Percentiles rank a stretch among this genome's conserved stretches.
phyloP scores from a whole-genome alignment of 1,139 yeast genomes.

The Meyerozyma smithsonii region DNA sequence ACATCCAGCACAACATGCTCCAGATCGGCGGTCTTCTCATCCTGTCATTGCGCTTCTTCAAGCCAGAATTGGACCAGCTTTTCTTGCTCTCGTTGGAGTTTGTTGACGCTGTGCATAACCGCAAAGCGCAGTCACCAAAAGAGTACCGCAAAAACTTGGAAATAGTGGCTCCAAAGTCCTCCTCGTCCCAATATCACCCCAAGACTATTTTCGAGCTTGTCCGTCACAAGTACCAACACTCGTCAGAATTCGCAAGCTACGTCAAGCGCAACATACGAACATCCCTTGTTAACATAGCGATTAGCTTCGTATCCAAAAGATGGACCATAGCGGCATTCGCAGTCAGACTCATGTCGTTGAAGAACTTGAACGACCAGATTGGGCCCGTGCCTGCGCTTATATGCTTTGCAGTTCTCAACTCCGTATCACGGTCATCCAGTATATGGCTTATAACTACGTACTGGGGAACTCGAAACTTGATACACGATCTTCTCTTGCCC shows the following conservation, averaged over 20 bases:
- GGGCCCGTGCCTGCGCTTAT: conserved; percentile 43
- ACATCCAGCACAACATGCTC: conserved; percentile 32
- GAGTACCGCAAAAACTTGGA: neutral
- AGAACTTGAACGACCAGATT: conserved; percentile 38
- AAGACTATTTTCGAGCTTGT: neutral
- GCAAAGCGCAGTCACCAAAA: conserved; percentile 28
- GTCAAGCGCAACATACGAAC: conserved; percentile 5
- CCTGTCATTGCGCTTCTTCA: conserved; percentile 32
- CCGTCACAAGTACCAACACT: conserved; percentile 6
- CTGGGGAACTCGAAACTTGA: conserved; percentile 43
- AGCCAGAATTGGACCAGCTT: conserved; percentile 32
- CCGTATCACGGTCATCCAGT: conserved; percentile 30
- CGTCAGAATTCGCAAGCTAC: conserved; percentile 9
- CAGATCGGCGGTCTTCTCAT: conserved; percentile 41
- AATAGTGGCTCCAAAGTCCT: conserved; percentile 1
- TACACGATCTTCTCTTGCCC: conserved; percentile 46
- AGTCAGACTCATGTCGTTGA: conserved; percentile 40
- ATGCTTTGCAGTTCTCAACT: conserved; percentile 28
- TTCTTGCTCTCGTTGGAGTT: conserved; percentile 38
- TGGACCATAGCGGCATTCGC: conserved; percentile 28
- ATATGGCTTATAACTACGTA: conserved; percentile 36
- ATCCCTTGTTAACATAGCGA: neutral
- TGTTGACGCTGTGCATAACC: conserved; percentile 32
- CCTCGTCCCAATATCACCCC: conserved; percentile 5
- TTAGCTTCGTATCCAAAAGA: neutral